phyloP scores from a whole-genome alignment of 371 early-diverging fungal species.

The Haplosporangium sp. region DNA sequence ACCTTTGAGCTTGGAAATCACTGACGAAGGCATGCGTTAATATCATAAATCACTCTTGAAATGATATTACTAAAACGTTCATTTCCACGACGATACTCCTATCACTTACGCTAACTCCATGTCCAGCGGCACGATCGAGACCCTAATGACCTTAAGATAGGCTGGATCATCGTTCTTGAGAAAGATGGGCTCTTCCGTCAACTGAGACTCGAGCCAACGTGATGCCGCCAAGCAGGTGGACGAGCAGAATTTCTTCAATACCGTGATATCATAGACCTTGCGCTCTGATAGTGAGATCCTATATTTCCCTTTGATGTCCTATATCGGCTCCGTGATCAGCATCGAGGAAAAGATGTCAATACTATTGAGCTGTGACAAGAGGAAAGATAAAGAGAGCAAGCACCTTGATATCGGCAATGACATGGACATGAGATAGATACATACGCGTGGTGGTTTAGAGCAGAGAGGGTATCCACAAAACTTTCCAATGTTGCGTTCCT shows the following conservation, averaged over 20 bases:
- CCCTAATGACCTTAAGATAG: slow-evolving; percentile 18
- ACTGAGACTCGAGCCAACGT: slow-evolving; percentile 67
- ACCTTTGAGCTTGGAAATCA: slow-evolving; percentile 30
- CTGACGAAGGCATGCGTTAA: slow-evolving; percentile 2
- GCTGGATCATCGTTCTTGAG: slow-evolving; percentile 42
- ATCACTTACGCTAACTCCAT: slow-evolving; percentile 43
- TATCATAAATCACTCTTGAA: background rate
- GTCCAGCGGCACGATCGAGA: slow-evolving; percentile 42
- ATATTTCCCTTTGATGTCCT: slow-evolving; percentile 60
- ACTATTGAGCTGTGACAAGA: background rate
- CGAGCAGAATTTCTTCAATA: slow-evolving; percentile 70
- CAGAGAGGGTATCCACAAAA: slow-evolving; percentile 82
- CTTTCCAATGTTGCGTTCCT: slow-evolving; percentile 71
- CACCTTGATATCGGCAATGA: background rate
- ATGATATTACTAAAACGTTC: background rate
- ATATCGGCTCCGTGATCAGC: background rate
- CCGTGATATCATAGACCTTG: slow-evolving; percentile 75
- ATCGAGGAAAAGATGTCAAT: background rate
- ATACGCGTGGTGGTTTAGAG: slow-evolving; percentile 52
- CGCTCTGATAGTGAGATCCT: slow-evolving; percentile 68
- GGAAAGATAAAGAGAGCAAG: background rate
- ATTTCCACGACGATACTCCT: background rate
- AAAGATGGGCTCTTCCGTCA: slow-evolving; percentile 74
- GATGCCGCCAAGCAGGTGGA: slow-evolving; percentile 70
- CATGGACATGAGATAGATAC: too few relatives aligned